phyloP scores from a whole-genome alignment of 1,284 basidiomycete genomes.

The Omphalotus olearius region DNA sequence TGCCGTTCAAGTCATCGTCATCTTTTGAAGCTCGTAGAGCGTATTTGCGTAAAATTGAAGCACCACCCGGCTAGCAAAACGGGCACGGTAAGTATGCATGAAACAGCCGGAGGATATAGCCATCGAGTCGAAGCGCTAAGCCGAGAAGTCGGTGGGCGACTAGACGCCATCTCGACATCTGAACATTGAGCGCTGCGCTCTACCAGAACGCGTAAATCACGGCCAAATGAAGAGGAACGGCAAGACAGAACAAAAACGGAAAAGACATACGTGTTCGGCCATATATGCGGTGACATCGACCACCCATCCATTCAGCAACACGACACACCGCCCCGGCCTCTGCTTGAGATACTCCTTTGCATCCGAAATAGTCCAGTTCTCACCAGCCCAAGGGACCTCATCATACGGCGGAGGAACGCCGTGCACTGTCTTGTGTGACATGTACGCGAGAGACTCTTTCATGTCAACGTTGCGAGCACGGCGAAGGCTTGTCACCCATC shows the following conservation, averaged over 20 bases:
- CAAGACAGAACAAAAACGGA: slow-evolving; percentile 4
- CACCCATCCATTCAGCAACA: slow-evolving; percentile 60
- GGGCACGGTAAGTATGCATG: too few relatives aligned
- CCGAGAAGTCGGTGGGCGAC: too few relatives aligned
- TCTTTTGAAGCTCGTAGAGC: slow-evolving; percentile 25
- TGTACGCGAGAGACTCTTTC: slow-evolving; percentile 48
- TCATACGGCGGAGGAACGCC: slow-evolving; percentile 18
- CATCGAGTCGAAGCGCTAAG: too few relatives aligned
- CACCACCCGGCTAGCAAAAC: slow-evolving; percentile 47
- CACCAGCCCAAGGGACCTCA: slow-evolving; percentile 14
- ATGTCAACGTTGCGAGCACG: slow-evolving; percentile 60
- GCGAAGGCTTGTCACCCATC: slow-evolving; percentile 47
- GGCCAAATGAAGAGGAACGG: not conserved
- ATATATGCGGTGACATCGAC: slow-evolving; percentile 65
- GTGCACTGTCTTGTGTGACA: slow-evolving; percentile 43
- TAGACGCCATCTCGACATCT: too few relatives aligned
- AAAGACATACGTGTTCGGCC: slow-evolving; percentile 53
- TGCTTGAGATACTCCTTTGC: slow-evolving; percentile 31
- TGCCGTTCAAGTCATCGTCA: not conserved
- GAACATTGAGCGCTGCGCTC: too few relatives aligned
- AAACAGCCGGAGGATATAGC: slow-evolving; percentile 2
- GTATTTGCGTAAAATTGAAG: slow-evolving; percentile 42
- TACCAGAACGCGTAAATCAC: not conserved
- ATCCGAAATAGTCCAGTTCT: slow-evolving; percentile 38
- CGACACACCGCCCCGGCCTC: slow-evolving; percentile 37